Base-by-base conservation (phyloP, 1,284 basidiomycete genomes). In the Pseudozyma tsukubaensis region DNA sequence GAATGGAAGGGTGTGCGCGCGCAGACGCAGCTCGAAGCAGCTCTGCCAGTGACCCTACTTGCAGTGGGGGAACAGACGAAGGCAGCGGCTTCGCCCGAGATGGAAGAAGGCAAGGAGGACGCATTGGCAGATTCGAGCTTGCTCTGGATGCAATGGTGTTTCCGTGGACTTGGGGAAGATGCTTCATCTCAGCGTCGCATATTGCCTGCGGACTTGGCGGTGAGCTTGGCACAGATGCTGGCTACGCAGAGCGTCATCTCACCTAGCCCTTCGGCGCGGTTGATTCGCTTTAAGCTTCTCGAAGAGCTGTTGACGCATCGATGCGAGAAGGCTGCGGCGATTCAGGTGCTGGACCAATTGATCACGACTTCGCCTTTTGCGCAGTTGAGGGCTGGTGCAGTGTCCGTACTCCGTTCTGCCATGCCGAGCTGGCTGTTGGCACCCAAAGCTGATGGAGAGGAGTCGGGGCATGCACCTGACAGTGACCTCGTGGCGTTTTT, bases 241-340 rank as follows among this genome's bases (percentile, higher is more conserved):
- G 76, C 78, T 8, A 64, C 72, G 43, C 78, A 80, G 37, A 76
- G 71, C 35, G 74, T 78, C 29, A 54, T 77, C 37, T 74, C 72
- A 44, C 75, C 78, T 1, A 60, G 59, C 13, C 64, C 77, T 13
- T 12, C 48, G 2, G 63, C 74, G 6, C 32, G 78, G 14, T 57
- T 72, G 45, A 62, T 77, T 9, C 51, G 68, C 7, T 72, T 77
- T 57, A 60, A 64, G 51, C 42, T 77, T 44, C 54, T 78, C n/a
- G 57, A 55, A 5, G 57, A 59, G 13, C 34, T 77, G 48, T 36
- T 80, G 34, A 34, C 42, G 18, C 32, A 53, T 0, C 42, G 56
- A 40, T 58, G 66, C 40, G 62, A 75, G 8, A 40, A 16, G 16
- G 21, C 10, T 13, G 37, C 54, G 1, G 60, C 66, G 12, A 2